Base-by-base conservation (phyloP, 2,329 filamentous ascomycete genomes). In the Pezicula rhizophila region DNA sequence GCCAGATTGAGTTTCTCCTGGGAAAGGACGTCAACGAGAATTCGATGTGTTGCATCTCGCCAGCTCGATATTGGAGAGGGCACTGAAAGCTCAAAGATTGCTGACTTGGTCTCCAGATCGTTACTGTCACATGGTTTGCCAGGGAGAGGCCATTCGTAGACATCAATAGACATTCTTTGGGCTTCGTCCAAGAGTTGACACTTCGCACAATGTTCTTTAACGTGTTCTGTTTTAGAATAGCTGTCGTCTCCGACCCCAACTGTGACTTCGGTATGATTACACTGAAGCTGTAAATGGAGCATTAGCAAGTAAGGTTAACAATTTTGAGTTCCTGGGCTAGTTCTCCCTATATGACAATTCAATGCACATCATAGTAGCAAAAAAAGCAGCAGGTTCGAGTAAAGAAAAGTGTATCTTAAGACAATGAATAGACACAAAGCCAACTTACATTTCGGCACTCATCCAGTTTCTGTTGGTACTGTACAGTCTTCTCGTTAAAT, bases 61-160 rank as follows among this genome's bases (percentile, higher is more conserved):
- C 79, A 83, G 1, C 54, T 42, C 0, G 57, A 57, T 31, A 78
- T 74, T 0, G 57, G 25, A 0, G 18, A 4, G 0, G 78, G 78
- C 0, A 70, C 52, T 0, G 55, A 45, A 0, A 82, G 61, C 52
- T 83, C 79, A 44, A 83, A 83, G 0, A 82, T 66, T 0, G 70
- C 67, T 0, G 75, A 66, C 49, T 75, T 72, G 0, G 68, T 67
- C 10, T 66, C 25, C 0, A 51, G 5, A 0, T 40, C 0, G 0
- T 66, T 14, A 10, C 11, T 18, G 8, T n/a, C 46, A 35, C 12
- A 18, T n/a, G 1, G 0, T 38, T 26, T 20, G 35, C 35, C 35
- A 0, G 78, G 72, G 0, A 84, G 63, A 0, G 80, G 79, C 77
- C 77, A 82, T 56, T 84, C 80, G 53, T 79, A 67, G 8, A 78